phyloP scores from a whole-genome alignment of 2,329 filamentous ascomycete genomes.

The Claviceps sp. region DNA sequence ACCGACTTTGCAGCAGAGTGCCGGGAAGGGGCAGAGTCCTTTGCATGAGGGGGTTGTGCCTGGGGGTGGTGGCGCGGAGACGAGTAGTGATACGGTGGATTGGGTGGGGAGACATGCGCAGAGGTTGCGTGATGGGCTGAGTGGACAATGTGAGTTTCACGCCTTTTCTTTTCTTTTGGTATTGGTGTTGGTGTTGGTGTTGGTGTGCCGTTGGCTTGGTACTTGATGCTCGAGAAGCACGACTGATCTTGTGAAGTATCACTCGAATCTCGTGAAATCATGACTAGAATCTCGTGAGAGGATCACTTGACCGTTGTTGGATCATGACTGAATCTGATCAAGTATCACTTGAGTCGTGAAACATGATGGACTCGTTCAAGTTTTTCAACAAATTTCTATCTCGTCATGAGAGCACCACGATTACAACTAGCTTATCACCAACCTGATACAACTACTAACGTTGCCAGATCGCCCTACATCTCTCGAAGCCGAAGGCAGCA shows the following conservation, averaged over 20 bases:
- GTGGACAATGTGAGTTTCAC: conserved; percentile 21
- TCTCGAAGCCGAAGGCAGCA: conserved; percentile 26
- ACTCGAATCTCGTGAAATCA: too few relatives aligned
- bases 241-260: too few relatives aligned
- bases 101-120: conserved; percentile 26
- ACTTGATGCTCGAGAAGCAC: too few relatives aligned
- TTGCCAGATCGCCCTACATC: conserved; percentile 21
- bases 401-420: too few relatives aligned
- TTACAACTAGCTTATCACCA: too few relatives aligned
- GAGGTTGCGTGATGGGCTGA: conserved; percentile 27
- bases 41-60: conserved; percentile 16
- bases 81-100: conserved; percentile 8
- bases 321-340: too few relatives aligned
- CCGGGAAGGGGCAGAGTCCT: conserved; percentile 29
- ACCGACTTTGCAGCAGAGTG: conserved; percentile 31
- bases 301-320: too few relatives aligned
- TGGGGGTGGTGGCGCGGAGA: background rate
- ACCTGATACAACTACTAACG: background rate
- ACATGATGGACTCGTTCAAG: too few relatives aligned
- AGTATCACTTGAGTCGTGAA: too few relatives aligned
- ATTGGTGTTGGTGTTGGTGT: background rate
- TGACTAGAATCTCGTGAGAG: too few relatives aligned
- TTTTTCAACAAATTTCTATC: too few relatives aligned
- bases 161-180: background rate
- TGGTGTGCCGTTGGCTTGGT: too few relatives aligned